phyloP scores from a whole-genome alignment of 441 rosid genomes.

The Gossypium schwendimanii region DNA sequence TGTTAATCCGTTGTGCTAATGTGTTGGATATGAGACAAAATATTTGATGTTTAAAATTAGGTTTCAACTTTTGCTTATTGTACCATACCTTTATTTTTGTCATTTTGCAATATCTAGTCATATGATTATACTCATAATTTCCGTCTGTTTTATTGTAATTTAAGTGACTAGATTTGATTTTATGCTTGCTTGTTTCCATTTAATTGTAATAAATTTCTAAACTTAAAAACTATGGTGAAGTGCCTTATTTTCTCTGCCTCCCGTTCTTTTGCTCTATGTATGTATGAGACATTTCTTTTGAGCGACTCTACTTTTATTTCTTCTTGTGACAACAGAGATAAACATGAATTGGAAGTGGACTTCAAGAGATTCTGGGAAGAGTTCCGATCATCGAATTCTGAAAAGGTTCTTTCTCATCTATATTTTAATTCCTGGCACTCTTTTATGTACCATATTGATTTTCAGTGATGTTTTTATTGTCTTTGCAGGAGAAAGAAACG shows the following conservation, averaged over 20 bases:
- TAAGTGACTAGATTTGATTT: not conserved
- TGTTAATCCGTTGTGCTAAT: not conserved
- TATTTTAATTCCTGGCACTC: not conserved
- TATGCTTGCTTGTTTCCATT: not conserved
- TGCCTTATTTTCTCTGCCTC: conserved; percentile 5
- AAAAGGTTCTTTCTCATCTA: conserved; percentile 51
- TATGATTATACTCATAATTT: not conserved
- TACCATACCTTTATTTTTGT: not conserved
- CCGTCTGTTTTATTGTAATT: not conserved
- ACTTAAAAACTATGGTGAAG: not conserved
- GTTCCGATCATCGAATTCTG: conserved; percentile 95
- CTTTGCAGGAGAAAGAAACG: conserved; percentile 94
- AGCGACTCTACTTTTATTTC: not conserved
- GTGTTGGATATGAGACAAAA: not conserved
- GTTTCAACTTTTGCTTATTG: not conserved
- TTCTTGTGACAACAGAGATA: conserved; percentile 45
- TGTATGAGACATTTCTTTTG: not conserved
- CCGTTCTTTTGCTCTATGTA: not conserved
- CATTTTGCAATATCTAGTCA: not conserved
- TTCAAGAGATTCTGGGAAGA: conserved; percentile 98
- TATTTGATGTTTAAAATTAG: not conserved
- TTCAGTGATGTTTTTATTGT: conserved; percentile 15
- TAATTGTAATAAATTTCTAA: not conserved
- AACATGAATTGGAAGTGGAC: conserved; percentile 93
- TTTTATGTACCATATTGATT: not conserved